A percentile compares a stretch with the other conserved stretches of the same genome.
phyloP scores from a whole-genome alignment of 1,139 yeast species.

The Lodderomyces jiufengensis region DNA sequence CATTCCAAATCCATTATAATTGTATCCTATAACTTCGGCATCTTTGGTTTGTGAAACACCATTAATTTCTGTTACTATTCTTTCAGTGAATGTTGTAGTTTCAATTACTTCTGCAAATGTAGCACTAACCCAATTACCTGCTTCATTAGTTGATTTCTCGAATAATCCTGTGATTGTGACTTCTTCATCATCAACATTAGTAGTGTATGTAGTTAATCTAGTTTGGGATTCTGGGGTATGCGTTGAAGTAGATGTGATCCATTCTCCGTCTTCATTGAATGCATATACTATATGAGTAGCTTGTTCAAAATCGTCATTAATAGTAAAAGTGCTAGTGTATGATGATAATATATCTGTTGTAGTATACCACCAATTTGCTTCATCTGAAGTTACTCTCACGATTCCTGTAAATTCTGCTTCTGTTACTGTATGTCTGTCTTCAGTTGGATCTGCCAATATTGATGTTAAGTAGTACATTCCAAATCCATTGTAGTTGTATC shows the following conservation, averaged over 20 bases:
- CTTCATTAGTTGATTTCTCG: background rate
- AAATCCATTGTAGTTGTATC: background rate
- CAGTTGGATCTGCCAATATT: constrained; percentile 1
- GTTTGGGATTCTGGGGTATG: background rate
- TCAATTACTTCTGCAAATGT: background rate
- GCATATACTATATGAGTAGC: background rate
- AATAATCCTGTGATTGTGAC: background rate
- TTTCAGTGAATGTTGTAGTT: constrained; percentile 1
- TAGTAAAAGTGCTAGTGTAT: background rate
- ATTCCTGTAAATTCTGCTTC: background rate
- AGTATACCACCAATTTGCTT: constrained; percentile 1
- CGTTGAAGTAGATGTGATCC: constrained; percentile 1
- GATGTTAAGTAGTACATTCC: background rate
- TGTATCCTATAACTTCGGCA: constrained; percentile 1
- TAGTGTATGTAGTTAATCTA: background rate
- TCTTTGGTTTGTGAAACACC: background rate
- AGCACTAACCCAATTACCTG: background rate
- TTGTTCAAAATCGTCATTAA: background rate
- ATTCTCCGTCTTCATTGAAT: background rate
- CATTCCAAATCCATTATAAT: background rate
- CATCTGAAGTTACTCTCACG: constrained; percentile 1
- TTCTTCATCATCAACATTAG: background rate
- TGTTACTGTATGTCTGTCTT: background rate
- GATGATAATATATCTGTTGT: background rate
- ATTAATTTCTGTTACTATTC: constrained; percentile 1